Percentiles rank a stretch among this genome's conserved stretches.
phyloP scores from a whole-genome alignment of 495 filamentous ascomycete genomes.

The Neurospora sp. region DNA sequence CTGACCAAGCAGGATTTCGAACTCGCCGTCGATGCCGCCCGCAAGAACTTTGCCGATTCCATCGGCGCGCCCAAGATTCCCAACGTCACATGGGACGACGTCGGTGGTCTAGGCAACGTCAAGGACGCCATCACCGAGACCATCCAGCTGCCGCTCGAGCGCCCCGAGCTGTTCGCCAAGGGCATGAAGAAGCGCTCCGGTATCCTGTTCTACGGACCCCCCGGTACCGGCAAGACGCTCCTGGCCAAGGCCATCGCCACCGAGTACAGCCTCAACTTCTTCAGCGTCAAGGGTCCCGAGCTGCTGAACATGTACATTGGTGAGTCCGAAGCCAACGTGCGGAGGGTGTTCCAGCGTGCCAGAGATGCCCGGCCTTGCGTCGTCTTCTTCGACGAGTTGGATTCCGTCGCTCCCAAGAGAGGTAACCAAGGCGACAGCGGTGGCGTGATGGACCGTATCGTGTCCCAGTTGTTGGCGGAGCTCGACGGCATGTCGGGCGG shows the following conservation, averaged over 20 bases:
- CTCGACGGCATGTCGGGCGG: slow-evolving; percentile 96
- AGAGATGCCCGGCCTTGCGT: slow-evolving; percentile 94
- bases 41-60: slow-evolving; percentile 94
- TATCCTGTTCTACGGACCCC: slow-evolving; percentile 95
- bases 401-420: slow-evolving; percentile 93
- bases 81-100: slow-evolving; percentile 92
- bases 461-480: slow-evolving; percentile 89
- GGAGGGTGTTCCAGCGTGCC: slow-evolving; percentile 89
- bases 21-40: slow-evolving; percentile 79
- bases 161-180: slow-evolving; percentile 91
- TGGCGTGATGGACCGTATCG: slow-evolving; percentile 98
- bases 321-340: slow-evolving; percentile 95
- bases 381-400: slow-evolving; percentile 97
- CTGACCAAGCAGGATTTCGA: slow-evolving; percentile 87
- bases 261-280: slow-evolving; percentile 97
- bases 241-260: slow-evolving; percentile 97
- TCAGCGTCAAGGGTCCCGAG: slow-evolving; percentile 96
- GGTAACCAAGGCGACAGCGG: slow-evolving; percentile 97
- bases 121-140: slow-evolving; percentile 96
- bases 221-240: slow-evolving; percentile 93
- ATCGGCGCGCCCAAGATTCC: slow-evolving; percentile 98
- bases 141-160: slow-evolving; percentile 84
- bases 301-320: slow-evolving; percentile 99
- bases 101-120: slow-evolving; percentile 85
- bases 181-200: slow-evolving; percentile 98